Conservation (phyloP, 2,329 filamentous ascomycete species). For the Didymosphaeria variabile region DNA sequence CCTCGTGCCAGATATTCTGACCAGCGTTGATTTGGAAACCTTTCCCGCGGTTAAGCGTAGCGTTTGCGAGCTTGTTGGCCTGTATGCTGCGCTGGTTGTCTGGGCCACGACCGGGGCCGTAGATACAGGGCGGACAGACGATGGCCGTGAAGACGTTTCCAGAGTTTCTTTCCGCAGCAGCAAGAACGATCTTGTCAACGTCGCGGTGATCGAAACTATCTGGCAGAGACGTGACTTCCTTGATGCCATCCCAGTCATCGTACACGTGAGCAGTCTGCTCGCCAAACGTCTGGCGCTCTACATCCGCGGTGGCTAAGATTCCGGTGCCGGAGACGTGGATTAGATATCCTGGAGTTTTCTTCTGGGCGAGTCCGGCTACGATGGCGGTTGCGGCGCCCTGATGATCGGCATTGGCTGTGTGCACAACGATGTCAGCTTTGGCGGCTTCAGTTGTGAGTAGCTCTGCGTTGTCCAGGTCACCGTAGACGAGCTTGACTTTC, state of each 20-base stretch:
- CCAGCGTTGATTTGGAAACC: conserved; percentile 66
- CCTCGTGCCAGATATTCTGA: conserved; percentile 63
- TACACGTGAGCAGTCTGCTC: conserved; percentile 60
- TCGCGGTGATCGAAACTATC: conserved; percentile 69
- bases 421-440: conserved; percentile 42
- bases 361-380: conserved; percentile 48
- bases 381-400: conserved; percentile 35
- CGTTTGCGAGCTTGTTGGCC: conserved; percentile 61
- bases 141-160: conserved; percentile 59
- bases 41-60: conserved; percentile 61
- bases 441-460: conserved; percentile 39
- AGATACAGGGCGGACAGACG: conserved; percentile 72
- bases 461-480: conserved; percentile 48
- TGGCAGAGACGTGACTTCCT: conserved; percentile 64
- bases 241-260: conserved; percentile 67
- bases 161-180: conserved; percentile 54
- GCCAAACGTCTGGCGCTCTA: conserved; percentile 56
- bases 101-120: conserved; percentile 66
- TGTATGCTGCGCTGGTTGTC: conserved; percentile 65
- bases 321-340: conserved; percentile 67
- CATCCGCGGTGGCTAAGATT: conserved; percentile 62
- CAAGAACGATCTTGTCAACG: conserved; percentile 74
- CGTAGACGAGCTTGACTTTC: conserved; percentile 61
- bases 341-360: conserved; percentile 57
- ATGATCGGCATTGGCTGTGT: conserved; percentile 48